Conservation (phyloP, 345 rosid species). For the Zanthoxylum bungeanum region DNA sequence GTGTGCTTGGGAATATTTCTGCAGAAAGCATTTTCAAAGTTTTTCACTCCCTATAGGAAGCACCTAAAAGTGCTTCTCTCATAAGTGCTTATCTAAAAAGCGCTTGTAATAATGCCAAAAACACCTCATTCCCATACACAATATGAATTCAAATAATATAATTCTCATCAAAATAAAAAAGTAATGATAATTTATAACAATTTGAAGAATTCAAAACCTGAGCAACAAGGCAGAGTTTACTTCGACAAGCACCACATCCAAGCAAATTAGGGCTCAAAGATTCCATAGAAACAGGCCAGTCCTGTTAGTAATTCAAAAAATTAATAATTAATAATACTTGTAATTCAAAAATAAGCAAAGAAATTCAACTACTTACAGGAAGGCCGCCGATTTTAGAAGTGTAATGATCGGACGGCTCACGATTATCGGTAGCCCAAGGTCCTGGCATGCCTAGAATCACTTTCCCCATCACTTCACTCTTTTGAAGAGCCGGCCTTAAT, state of each 20-base stretch:
- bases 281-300: conserved; percentile 65
- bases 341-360: not conserved
- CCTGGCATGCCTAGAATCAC: conserved; percentile 75
- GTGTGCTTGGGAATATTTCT: not conserved
- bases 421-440: conserved; percentile 67
- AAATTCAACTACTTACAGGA: conserved; percentile 43
- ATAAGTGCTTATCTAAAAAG: not conserved
- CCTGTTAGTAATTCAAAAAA: conserved; percentile 36
- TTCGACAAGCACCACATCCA: conserved; percentile 55
- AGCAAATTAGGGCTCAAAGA: conserved; percentile 31
- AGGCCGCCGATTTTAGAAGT: conserved; percentile 83
- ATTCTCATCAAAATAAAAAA: not conserved
- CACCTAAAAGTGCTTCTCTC: not conserved
- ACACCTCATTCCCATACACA: not conserved
- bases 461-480: conserved; percentile 30
- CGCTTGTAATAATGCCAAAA: not conserved
- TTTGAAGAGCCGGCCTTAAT: not conserved
- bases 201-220: conserved; percentile 43
- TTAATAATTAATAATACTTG: not conserved
- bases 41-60: too few relatives aligned
- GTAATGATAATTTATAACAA: too few relatives aligned
- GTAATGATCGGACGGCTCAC: conserved; percentile 70
- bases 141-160: not conserved
- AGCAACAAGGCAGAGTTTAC: conserved; percentile 65
- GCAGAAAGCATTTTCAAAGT: not conserved